Conservation (phyloP, 805 yeast species). For the Yamadazyma philogaea region DNA sequence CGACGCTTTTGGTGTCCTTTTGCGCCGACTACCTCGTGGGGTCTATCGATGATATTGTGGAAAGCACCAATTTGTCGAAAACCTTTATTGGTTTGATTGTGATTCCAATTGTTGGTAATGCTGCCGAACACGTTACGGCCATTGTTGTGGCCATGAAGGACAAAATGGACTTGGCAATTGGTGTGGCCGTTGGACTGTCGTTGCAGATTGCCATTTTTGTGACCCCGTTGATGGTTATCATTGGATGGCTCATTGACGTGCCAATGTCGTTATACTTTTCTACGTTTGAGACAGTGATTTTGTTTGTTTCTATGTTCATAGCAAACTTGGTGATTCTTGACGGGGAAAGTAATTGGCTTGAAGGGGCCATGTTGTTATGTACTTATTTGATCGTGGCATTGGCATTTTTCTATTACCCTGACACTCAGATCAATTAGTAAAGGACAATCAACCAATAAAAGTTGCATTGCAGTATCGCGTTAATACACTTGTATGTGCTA, state of each 20-base stretch:
- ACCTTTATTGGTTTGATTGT: conserved; percentile 92
- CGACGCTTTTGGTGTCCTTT: conserved; percentile 78
- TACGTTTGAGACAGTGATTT: conserved; percentile 88
- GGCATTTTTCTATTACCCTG: conserved; percentile 90
- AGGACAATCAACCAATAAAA: not conserved
- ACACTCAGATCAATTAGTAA: conserved; percentile 18
- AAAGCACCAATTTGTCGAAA: conserved; percentile 79
- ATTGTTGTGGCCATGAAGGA: conserved; percentile 91
- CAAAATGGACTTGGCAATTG: conserved; percentile 96
- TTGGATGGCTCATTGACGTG: conserved; percentile 89
- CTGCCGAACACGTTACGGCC: conserved; percentile 98
- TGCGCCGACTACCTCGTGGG: conserved; percentile 95
- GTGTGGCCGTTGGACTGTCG: conserved; percentile 95
- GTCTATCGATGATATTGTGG: conserved; percentile 87
- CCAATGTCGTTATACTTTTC: conserved; percentile 93
- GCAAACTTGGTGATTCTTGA: conserved; percentile 85
- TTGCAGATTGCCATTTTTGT: conserved; percentile 93
- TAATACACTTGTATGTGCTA: too few relatives aligned
- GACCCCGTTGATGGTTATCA: conserved; percentile 89
- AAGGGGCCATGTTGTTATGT: conserved; percentile 88
- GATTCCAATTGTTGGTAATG: conserved; percentile 96
- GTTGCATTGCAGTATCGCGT: too few relatives aligned
- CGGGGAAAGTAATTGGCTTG: conserved; percentile 96
- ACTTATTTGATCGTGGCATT: conserved; percentile 84
- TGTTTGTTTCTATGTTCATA: conserved; percentile 85